Conservation (phyloP, 202 grass and related monocot species). For the Digitaria exilis region DNA sequence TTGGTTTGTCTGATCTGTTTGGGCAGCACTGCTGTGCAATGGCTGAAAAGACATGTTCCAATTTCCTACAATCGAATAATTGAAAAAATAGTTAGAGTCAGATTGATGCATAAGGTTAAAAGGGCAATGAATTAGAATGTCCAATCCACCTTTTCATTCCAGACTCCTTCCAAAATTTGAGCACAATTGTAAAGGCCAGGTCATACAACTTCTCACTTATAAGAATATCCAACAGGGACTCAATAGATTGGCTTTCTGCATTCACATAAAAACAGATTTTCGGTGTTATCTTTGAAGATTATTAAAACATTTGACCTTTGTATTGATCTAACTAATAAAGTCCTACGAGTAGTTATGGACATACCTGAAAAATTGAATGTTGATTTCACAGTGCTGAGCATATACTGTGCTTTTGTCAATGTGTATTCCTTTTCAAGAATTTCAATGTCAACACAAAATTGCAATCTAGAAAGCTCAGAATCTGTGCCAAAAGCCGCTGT, state of each 20-base stretch:
- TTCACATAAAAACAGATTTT: constrained; percentile 16
- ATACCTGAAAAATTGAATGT: constrained; percentile 74
- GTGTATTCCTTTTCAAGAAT: constrained; percentile 92
- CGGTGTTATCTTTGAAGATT: constrained; percentile 2
- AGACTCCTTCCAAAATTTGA: constrained; percentile 90
- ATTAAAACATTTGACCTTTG: constrained; percentile 25
- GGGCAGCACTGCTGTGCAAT: constrained; percentile 82
- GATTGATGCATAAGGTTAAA: constrained; percentile 35
- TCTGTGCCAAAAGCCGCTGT: constrained; percentile 57
- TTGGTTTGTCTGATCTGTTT: constrained; percentile 50
- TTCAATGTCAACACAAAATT: constrained; percentile 87
- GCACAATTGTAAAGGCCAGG: constrained; percentile 79
- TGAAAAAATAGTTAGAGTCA: constrained; percentile 28
- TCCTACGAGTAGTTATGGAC: constrained; percentile 1
- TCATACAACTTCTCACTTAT: constrained; percentile 85
- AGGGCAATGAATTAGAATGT: constrained; percentile 19
- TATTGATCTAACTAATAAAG: constrained; percentile 12
- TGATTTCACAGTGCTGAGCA: constrained; percentile 70
- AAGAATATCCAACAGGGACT: constrained; percentile 74
- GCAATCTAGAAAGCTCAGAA: constrained; percentile 52
- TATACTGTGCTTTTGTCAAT: constrained; percentile 76
- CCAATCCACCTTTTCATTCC: constrained; percentile 67
- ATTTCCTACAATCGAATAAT: constrained; percentile 56
- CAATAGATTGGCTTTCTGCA: constrained; percentile 68
- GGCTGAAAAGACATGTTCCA: constrained; percentile 80